phyloP scores from a whole-genome alignment of 2,329 filamentous ascomycete species.

The Epichloe bromicola region DNA sequence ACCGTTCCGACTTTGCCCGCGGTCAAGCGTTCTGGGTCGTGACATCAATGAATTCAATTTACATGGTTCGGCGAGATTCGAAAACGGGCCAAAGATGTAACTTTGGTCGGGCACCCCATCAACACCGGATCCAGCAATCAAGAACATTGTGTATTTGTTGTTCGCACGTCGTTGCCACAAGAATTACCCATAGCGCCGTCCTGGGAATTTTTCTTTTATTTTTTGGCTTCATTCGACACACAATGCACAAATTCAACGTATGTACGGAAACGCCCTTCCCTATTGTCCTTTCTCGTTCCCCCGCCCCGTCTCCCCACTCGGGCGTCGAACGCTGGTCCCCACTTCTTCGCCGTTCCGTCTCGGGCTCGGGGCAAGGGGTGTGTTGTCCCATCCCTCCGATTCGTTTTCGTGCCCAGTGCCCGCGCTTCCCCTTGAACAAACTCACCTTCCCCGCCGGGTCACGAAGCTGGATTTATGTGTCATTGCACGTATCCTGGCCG shows the following conservation, averaged over 20 bases:
- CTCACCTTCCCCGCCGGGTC: conserved; percentile 4
- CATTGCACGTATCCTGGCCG: conserved; percentile 2
- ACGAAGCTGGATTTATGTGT: conserved; percentile 3
- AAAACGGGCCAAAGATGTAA: too few species aligned
- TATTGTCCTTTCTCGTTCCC: too few species aligned
- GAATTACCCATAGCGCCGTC: too few species aligned
- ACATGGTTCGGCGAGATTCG: neutral
- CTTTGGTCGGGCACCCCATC: too few species aligned
- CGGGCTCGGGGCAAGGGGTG: conserved; percentile 4
- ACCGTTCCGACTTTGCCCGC: conserved; percentile 11
- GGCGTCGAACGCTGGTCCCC: neutral
- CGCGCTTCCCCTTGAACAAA: neutral
- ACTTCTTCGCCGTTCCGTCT: conserved; percentile 9
- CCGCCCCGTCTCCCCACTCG: neutral
- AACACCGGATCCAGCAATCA: too few species aligned
- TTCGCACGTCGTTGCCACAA: too few species aligned
- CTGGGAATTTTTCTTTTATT: neutral
- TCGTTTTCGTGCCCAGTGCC: conserved; percentile 13
- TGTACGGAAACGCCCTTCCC: too few species aligned
- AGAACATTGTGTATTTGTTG: too few species aligned
- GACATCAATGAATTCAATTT: neutral
- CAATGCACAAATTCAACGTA: too few species aligned
- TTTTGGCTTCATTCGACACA: neutral
- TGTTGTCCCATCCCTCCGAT: conserved; percentile 8
- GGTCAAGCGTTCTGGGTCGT: neutral